Evolutionary conservation across 495 filamentous ascomycete genomes (phyloP), one percentile per base, ranked within the genome.

Genomic region (Amniculicola lignicola): DNA sequence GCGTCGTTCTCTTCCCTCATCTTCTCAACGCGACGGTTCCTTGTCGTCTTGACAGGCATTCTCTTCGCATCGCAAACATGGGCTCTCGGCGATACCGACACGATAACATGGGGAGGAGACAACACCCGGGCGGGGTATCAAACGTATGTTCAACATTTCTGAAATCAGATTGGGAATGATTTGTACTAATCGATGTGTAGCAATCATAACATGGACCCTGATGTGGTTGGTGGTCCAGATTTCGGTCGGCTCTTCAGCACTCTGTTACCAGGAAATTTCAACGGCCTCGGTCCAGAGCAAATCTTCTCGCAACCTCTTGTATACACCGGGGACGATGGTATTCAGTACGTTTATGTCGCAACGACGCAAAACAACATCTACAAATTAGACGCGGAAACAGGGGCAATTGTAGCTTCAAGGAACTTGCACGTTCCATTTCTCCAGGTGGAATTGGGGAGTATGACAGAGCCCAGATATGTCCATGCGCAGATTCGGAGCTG

Each of bases 121-220:
- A 51, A 44, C 25, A 45, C 56, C 11, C 56, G 56, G 14, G 39
- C 48, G 22, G 56, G 56, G 2, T 59, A 59, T 54, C 56, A 59
- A 48, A 41, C 27, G 56, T 54, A 48, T 1, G 56, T 40, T 33
- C 9, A 33, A 40, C 7, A 19, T 6, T 40, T 9, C 11, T 12
- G 37, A 40, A 18, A 6, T 9, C 9, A 40, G 37, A n/a, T n/a
- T n/a, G n/a, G n/a, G n/a, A n/a, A n/a, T n/a, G n/a, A n/a, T n/a
- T 40, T 18, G 37, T 40, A 16, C 29, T 54, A 35, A 59, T 7
- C 5, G 16, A n/a, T 11, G 12, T 25, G 3, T 47, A 72, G 67
- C 23, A 76, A 73, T 54, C 74, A 77, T 58, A 77, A 76, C 66
- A 73, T 76, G 69, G 74, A 77, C 51, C 74, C 74, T 14, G 60